Conservation (phyloP, 495 filamentous ascomycete species). For the Neurospora sp. region DNA sequence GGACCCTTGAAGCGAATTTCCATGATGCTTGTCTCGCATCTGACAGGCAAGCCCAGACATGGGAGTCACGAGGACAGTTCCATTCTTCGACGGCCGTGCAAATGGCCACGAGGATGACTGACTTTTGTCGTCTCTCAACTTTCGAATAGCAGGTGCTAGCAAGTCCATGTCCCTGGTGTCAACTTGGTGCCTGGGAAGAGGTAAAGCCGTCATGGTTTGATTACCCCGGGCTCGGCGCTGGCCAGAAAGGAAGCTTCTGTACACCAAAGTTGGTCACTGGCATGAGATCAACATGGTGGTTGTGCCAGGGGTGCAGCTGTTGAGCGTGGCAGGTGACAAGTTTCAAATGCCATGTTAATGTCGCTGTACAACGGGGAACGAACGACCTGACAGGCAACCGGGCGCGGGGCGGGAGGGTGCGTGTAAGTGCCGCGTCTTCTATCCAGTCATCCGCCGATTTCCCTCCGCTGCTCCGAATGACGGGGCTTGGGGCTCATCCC, state of each 20-base stretch:
- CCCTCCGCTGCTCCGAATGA: conserved; percentile 12
- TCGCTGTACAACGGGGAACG: neutral
- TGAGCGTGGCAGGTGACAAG: neutral
- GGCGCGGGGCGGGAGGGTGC: neutral
- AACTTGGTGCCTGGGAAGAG: neutral
- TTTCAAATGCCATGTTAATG: neutral
- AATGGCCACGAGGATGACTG: neutral
- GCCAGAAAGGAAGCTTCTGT: neutral
- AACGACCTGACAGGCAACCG: neutral
- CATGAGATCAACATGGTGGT: neutral
- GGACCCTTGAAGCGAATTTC: neutral
- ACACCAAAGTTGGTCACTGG: neutral
- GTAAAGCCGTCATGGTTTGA: neutral
- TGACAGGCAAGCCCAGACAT: neutral
- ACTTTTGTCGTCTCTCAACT: neutral
- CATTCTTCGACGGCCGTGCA: neutral
- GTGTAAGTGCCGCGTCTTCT: neutral
- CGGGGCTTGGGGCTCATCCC: conserved; percentile 4
- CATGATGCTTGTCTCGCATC: neutral
- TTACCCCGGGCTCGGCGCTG: neutral
- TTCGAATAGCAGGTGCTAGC: neutral
- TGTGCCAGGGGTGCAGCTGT: neutral
- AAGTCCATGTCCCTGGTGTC: neutral
- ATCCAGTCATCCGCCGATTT: neutral
- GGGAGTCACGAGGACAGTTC: neutral